A percentile compares a stretch with the other conserved stretches of the same genome.
These are phyloP conservation scores for Fusarium sterilihyphosum DNA, from an alignment of 2,329 filamentous ascomycete genomes.

Conservation along the genomic window DNA sequence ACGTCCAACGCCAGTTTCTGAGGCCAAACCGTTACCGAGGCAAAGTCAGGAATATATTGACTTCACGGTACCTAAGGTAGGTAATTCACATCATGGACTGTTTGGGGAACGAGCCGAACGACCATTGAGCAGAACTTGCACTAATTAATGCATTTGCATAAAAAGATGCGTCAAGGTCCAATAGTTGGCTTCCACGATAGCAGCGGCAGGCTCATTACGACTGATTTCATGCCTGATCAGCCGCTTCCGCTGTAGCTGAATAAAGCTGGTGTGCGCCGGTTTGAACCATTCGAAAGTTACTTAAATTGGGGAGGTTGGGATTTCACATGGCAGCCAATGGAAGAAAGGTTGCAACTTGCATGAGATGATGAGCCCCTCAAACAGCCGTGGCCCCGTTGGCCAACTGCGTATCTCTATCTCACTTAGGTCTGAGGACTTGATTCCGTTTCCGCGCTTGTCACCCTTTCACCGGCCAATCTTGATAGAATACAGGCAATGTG, in stretches of 20 bases:
- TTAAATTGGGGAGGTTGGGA: conserved; percentile 40
- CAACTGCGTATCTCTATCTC: not conserved
- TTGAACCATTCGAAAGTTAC: conserved; percentile 12
- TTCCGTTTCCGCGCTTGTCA: conserved; percentile 1
- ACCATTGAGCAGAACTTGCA: conserved; percentile 32
- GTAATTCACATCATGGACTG: conserved; percentile 11
- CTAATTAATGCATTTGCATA: conserved; percentile 44
- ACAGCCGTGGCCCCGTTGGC: not conserved
- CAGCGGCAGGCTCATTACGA: conserved; percentile 37
- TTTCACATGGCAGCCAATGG: conserved; percentile 38
- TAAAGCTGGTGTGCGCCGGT: conserved; percentile 23
- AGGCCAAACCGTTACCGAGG: conserved; percentile 27
- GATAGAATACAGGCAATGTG: conserved; percentile 16
- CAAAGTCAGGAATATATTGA: conserved; percentile 21
- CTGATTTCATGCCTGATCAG: conserved; percentile 36
- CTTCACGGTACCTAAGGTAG: not conserved
- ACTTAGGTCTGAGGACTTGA: not conserved
- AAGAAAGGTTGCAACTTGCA: conserved; percentile 1
- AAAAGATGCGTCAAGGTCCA: conserved; percentile 34
- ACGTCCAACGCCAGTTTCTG: conserved; percentile 20
- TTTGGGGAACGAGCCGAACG: conserved; percentile 7
- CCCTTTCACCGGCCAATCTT: not conserved
- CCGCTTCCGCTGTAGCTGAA: conserved; percentile 37
- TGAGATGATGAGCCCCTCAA: conserved; percentile 10
- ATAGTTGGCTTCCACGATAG: conserved; percentile 48